These are phyloP conservation scores for Eleusine indica DNA, from an alignment of 176 grass and related monocot genomes.

Conservation along the genomic window DNA sequence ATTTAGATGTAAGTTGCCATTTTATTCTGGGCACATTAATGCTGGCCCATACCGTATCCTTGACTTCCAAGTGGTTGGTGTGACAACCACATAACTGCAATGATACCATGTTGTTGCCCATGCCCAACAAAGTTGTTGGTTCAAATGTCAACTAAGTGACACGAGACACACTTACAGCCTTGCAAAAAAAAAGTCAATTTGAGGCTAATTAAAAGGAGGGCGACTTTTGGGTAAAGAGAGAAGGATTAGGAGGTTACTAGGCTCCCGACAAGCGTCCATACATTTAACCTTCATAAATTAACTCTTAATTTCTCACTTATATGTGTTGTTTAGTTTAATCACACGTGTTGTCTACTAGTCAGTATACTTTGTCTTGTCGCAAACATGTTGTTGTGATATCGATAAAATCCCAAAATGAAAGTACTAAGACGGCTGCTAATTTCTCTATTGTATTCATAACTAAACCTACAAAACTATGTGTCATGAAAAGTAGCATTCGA, in stretches of 20 bases:
- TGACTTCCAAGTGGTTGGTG: slow-evolving; percentile 3
- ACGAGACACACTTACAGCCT: not conserved
- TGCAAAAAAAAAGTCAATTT: slow-evolving; percentile 1
- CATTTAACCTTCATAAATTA: not conserved
- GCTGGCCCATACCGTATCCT: not conserved
- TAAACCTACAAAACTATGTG: no score
- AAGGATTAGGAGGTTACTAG: no score
- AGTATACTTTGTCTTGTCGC: not conserved
- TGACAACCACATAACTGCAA: not conserved
- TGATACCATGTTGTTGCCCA: not conserved
- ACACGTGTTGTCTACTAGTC: not conserved
- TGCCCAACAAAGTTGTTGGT: not conserved
- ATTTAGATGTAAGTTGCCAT: not conserved
- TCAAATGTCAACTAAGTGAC: slow-evolving; percentile 30
- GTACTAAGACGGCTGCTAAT: no score
- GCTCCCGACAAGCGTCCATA: no score
- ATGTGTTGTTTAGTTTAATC: not conserved
- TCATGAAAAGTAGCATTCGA: no score
- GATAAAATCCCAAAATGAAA: no score
- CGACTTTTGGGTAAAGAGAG: not conserved
- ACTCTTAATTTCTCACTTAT: not conserved
- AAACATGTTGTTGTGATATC: not conserved
- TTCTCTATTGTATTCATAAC: no score
- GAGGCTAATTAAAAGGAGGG: not conserved
- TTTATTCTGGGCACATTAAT: not conserved